Base-by-base conservation (phyloP, 148 eudicot species). In the Diospyros lotus region DNA sequence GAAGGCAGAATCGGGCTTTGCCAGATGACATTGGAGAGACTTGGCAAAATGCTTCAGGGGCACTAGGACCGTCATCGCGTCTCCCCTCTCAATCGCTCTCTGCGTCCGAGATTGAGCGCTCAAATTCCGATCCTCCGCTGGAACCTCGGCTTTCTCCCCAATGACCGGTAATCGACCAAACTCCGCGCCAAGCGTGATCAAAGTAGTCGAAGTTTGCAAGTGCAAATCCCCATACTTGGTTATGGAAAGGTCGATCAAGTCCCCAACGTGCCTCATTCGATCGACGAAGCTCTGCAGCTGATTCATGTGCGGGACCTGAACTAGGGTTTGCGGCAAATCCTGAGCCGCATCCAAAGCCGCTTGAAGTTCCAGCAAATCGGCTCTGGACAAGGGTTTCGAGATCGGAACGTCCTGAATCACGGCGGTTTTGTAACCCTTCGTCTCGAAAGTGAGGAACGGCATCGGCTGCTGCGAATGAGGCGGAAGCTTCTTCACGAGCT, bases 401-500 rank as follows among this genome's bases (percentile, higher is more conserved):
- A 94, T 87, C 56, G 98, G 98, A 40, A 94, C 87, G 66, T 94
- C 98, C 73, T 94, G 98, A 60, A 94, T 82, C 48, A 94, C 94
- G 44, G 98, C 97, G 73, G 95, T 89, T 46, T 86, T 86, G 74
- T 87, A 84, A 42, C 97, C 96, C 72, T 89, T 92, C 2, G 96
- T 88, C 79, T 94, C 97, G 56, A 94, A 86, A 0, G 94, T 89
- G 72, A 94, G 83, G 73, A 86, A 94, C 0, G 98, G 97, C 87
- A 82, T 81, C 1, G 97, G 83, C 68, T 73, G 84, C 44, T 83
- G 86, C 40, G 87, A 92, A 66, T 89, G 89, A 3, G 96, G 91
- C 11, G 97, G 89, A 0, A 94, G 79, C 59, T 94, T 94, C 80
- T 94, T 94, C 12, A 94, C 97, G 40, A 94, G 88, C 82, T 94